Evolutionary conservation across 176 grass and related monocot genomes (phyloP).

Genomic region (Musa itinerans): DNA sequence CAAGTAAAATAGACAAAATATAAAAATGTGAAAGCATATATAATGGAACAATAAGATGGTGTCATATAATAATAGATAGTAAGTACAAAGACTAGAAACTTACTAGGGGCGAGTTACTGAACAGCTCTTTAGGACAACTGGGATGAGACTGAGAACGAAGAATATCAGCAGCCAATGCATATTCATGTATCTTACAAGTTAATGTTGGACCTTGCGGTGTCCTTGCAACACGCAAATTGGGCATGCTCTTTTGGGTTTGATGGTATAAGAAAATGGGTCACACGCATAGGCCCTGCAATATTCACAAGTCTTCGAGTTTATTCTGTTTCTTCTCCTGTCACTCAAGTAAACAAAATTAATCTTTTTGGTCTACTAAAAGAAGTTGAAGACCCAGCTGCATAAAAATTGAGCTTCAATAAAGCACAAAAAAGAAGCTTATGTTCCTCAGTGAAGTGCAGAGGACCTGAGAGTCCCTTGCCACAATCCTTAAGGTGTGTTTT

Average conservation of each 20-base stretch:
- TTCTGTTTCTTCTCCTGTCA: constrained; percentile 59
- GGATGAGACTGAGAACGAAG: constrained; percentile 44
- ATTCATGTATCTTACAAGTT: constrained; percentile 41
- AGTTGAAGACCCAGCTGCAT: no score
- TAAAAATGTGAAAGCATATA: neutral
- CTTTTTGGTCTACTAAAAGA: no score
- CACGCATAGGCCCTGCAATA: constrained; percentile 42
- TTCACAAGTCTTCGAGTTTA: constrained; percentile 55
- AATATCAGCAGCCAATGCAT: constrained; percentile 36
- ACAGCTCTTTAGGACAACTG: constrained; percentile 45
- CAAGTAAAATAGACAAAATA: neutral
- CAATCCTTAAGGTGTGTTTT: no score
- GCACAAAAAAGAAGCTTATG: no score
- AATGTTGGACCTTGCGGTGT: constrained; percentile 40
- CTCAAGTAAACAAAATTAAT: neutral
- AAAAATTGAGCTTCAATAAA: no score
- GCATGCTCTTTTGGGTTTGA: constrained; percentile 43
- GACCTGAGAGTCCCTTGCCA: no score
- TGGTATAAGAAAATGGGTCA: constrained; percentile 53
- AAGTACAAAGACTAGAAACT: neutral
- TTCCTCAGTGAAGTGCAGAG: no score
- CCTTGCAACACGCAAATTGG: constrained; percentile 36
- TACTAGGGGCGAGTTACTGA: constrained; percentile 54
- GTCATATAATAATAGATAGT: neutral
- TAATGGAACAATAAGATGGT: neutral